Base-by-base conservation (phyloP, 257 asterid species). In the Rhazya stricta region DNA sequence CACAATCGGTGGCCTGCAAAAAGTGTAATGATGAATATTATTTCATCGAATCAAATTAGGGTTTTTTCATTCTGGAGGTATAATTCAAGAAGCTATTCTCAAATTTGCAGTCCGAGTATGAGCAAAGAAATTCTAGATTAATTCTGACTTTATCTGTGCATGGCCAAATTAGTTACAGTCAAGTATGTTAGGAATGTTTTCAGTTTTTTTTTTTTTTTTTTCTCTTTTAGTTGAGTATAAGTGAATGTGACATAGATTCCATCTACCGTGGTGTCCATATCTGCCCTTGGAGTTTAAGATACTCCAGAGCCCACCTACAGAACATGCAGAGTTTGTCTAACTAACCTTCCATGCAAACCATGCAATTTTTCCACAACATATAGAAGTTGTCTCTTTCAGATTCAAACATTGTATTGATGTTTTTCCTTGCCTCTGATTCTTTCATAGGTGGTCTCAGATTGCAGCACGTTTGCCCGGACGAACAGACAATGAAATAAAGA, bases 391-490 rank as follows among this genome's bases (percentile, higher is more conserved):
- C 53, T 19, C 15, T 67, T 67, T 21, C 30, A 9, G 12, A 11
- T 43, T 68, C 30, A 25, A n/a, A 68, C 12, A 42, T 29, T 25
- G 34, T 43, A n/a, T 41, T 68, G 53, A 68, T 7, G 6, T 42
- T 12, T 11, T 41, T 29, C 58, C 56, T 23, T 70, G 43, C 41
- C 5, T 27, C 1, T 34, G 37, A 70, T 77, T 63, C 43, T 19
- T 48, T 3, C 3, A 48, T 56, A 88, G 93, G 69, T 88, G 93
- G 93, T 88, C 93, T n/a, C 91, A 86, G 77, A 88, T 88, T 9
- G 93, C 93, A 6, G 83, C 91, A 13, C 84, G 93, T 51, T 72
- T 88, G 75, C 93, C 91, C 0, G 93, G 93, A 7, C 85, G 93
- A 6, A 86, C 93, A 0, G 93, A 88, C 36, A 88, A 88, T 27